Percentiles rank a stretch among this genome's conserved stretches.
Evolutionary conservation across 2,329 filamentous ascomycete genomes (phyloP).

Genomic region (Apiospora malaysiana): DNA sequence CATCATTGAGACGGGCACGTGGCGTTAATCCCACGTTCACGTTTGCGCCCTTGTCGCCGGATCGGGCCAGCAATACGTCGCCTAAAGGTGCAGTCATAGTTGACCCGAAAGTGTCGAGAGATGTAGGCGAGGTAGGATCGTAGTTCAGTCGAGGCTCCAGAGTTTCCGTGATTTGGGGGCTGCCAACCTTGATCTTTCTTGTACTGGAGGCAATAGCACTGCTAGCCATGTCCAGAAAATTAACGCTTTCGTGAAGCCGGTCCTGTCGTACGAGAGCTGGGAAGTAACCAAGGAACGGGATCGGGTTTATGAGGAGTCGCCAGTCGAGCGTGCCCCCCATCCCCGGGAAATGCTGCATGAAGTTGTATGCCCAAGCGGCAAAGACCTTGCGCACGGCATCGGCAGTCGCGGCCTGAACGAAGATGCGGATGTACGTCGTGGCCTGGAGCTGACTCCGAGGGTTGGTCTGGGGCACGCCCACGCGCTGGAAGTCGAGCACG

Average conservation of each 20-base stretch:
- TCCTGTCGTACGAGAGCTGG: constrained; percentile 41
- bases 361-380: constrained; percentile 40
- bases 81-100: constrained; percentile 46
- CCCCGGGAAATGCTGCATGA: constrained; percentile 53
- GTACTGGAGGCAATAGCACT: constrained; percentile 4
- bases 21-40: constrained; percentile 43
- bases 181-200: constrained; percentile 29
- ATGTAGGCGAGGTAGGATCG: constrained; percentile 27
- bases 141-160: constrained; percentile 34
- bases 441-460: constrained; percentile 46
- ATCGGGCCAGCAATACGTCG: constrained; percentile 32
- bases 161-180: constrained; percentile 35
- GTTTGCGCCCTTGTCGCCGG: constrained; percentile 36
- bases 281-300: constrained; percentile 49
- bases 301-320: constrained; percentile 43
- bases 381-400: constrained; percentile 37
- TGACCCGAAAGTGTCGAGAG: constrained; percentile 42
- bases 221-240: constrained; percentile 23
- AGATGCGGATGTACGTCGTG: constrained; percentile 52
- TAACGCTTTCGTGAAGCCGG: constrained; percentile 32
- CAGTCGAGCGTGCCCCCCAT: constrained; percentile 49
- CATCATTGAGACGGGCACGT: constrained; percentile 44
- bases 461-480: constrained; percentile 45
- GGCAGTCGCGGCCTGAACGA: constrained; percentile 44
- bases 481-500: constrained; percentile 58